phyloP scores from a whole-genome alignment of 2,329 filamentous ascomycete genomes.

The Alternaria metachromatica region DNA sequence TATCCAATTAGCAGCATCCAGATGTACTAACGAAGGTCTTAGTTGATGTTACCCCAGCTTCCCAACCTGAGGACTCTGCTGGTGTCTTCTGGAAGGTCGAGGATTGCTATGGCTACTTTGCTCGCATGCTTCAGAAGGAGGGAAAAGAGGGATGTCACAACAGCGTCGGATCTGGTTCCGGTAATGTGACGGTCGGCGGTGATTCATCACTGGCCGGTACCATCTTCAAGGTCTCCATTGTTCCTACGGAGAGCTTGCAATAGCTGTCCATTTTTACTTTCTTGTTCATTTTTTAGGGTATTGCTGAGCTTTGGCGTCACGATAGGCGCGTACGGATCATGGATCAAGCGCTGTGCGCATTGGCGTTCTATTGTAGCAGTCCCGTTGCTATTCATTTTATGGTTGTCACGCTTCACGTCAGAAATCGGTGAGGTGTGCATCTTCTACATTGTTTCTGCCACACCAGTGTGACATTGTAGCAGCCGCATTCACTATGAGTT shows the following conservation, averaged over 20 bases:
- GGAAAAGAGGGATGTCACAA: conserved; percentile 29
- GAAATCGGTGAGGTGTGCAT: neutral
- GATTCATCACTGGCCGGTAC: conserved; percentile 27
- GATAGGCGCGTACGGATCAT: neutral
- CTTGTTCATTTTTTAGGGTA: neutral
- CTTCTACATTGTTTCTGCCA: neutral
- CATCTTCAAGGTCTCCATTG: conserved; percentile 31
- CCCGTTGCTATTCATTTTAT: neutral
- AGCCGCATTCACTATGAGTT: neutral
- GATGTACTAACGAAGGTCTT: neutral
- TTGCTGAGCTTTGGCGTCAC: neutral
- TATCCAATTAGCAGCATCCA: neutral
- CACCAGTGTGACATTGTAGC: neutral
- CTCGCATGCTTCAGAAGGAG: conserved; percentile 25
- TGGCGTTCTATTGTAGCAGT: neutral
- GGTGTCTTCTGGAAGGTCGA: conserved; percentile 29
- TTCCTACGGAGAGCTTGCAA: conserved; percentile 1
- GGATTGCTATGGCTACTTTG: conserved; percentile 42
- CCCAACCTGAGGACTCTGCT: conserved; percentile 18
- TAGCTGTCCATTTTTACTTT: neutral
- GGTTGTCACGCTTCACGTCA: neutral
- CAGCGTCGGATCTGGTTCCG: conserved; percentile 26
- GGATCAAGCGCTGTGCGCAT: neutral
- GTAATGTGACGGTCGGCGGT: conserved; percentile 31
- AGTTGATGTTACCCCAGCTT: conserved; percentile 36